Evolutionary conservation across 768 basidiomycete species (phyloP), one percentile per base, ranked within the genome.

Genomic region (Austroboletus eburneus): DNA sequence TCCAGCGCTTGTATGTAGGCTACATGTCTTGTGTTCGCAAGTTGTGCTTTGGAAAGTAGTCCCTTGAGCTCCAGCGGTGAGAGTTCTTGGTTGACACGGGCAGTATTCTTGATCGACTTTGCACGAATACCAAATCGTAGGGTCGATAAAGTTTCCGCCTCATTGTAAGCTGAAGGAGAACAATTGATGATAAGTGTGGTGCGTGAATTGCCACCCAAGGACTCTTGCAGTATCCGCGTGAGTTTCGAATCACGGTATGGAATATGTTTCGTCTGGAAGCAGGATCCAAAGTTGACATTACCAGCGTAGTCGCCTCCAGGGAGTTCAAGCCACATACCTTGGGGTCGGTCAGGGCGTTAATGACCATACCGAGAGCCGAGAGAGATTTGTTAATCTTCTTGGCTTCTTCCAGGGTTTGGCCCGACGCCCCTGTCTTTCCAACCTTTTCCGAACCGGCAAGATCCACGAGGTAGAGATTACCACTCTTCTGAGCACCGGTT

Each of bases 91-190:
- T 99, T 99, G 71, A 99, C 91, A 38, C 96, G 88, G 50, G 96
- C 96, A 50, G 89, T 91, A 69, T 99, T 99, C 89, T 98, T 98
- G 81, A 99, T 99, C n/a, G 91, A 90, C 70, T 99, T 99, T n/a
- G 96, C 95, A 54, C 96, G 91, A 65, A 98, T 98, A 75, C 96
- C 96, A 66, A 99, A 99, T 21, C 96, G 87, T n/a, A 99, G 80
- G 4, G 96, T 99, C 3, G 87, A 88, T 27, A 99, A 75, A 1
- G 96, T 99, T 68, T 99, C 96, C 3, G 90, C 75, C 66, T 98
- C 96, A 61, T 99, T 99, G 72, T 93, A 99, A 0, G 90, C 84
- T 2, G 92, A 94, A 16, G 96, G 96, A 16, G 96, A 99, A 63
- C 96, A 98, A 69, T 98, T 99, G 70, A 99, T 99, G 59, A 99